Percentiles rank a stretch among this genome's conserved stretches.
Evolutionary conservation across 352 stramenopile species (phyloP).

Genomic region (Phytophthora agathidicida): DNA sequence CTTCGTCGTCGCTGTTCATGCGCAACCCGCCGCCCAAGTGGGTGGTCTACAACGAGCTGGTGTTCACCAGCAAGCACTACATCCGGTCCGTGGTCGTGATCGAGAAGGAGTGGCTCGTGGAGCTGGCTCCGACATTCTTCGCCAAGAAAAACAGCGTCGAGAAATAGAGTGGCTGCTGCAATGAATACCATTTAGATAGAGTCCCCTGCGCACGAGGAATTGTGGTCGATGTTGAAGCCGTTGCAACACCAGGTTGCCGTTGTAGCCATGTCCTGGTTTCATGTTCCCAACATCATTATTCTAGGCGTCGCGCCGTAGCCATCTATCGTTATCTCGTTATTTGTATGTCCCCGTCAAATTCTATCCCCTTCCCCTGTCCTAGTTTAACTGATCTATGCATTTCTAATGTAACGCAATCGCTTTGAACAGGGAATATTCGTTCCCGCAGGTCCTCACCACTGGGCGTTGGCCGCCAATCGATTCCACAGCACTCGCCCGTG

Average conservation of each 20-base stretch:
- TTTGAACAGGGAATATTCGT: constrained; percentile 26
- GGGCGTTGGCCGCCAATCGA: constrained; percentile 77
- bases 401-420: constrained; percentile 3
- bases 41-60: constrained; percentile 90
- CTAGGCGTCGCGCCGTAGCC: constrained; percentile 1
- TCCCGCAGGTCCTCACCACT: constrained; percentile 32
- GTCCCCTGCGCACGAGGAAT: neutral
- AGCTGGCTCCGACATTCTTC: constrained; percentile 87
- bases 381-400: constrained; percentile 2
- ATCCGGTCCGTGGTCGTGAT: constrained; percentile 88
- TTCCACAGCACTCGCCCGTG: constrained; percentile 40
- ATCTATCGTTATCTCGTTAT: constrained; percentile 17
- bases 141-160: constrained; percentile 49
- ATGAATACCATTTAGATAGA: neutral
- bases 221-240: constrained; percentile 8
- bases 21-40: constrained; percentile 87
- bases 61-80: constrained; percentile 93
- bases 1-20: constrained; percentile 89
- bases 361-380: constrained; percentile 24
- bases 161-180: constrained; percentile 28
- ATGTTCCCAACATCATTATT: constrained; percentile 4
- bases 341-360: constrained; percentile 29
- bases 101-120: constrained; percentile 90
- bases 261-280: constrained; percentile 12
- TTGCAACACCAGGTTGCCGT: neutral